Evolutionary conservation across 2,329 filamentous ascomycete species (phyloP), one percentile per base, ranked within the genome.

Genomic region (Pyrenochaeta sp.): DNA sequence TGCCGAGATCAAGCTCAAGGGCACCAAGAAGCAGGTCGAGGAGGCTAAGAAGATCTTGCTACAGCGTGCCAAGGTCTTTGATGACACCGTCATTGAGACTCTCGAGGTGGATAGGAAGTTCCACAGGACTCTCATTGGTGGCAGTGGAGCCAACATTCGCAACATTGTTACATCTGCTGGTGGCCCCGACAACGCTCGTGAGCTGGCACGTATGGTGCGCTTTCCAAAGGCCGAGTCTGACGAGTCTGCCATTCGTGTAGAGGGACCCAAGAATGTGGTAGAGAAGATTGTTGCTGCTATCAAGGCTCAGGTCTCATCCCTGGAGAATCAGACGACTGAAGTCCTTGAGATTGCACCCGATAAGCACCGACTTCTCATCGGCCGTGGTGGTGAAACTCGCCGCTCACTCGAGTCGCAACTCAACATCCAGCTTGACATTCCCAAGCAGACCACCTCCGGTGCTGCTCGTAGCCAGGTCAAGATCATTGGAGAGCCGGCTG

Each of bases 21-120:
- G 94, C 41, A 96, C 90, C 17, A 94, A 96, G 77, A 79, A 88
- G 57, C 88, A 94, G 67, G 94, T 99, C 36, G 86, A 91, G 35
- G 88, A 92, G 58, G 93, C 94, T 4, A 94, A 94, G 82, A 94
- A 94, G 76, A 76, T 94, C 35, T 81, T 99, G 17, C 85, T 93
- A 70, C 88, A 94, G 74, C 91, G 92, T 75, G 87, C 88, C 41
- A 87, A 86, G 49, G 80, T 91, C 14, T 96, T 96, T 59, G 91
- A 97, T 62, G 86, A 94, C 55, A 96, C 90, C n/a, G 81, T 96
- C 36, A 84, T 86, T 11, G 86, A 87, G 75, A 90, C 85, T 9
- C 78, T 99, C 35, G 88, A 95, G 22, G 85, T 99, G n/a, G 92
- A 97, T 59, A 89, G 90, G 77, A 96, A 95, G 77, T 85, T 94